Evolutionary conservation across 2,329 filamentous ascomycete species (phyloP).

Genomic region (Myriosclerotinia scirpicola): DNA sequence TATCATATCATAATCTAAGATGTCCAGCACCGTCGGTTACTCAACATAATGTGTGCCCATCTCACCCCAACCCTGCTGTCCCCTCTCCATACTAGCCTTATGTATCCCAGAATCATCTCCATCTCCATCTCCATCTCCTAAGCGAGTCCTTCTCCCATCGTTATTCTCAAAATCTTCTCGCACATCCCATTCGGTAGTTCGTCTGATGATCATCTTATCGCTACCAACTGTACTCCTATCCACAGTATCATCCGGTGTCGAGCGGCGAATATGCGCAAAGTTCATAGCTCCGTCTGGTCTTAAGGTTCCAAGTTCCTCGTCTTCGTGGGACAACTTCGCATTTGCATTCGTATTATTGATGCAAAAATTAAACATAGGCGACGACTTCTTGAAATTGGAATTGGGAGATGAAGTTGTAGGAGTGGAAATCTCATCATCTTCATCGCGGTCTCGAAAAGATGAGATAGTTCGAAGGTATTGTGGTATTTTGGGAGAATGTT

Average conservation of each 20-base stretch:
- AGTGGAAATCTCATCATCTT: constrained; percentile 5
- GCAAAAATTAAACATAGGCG: constrained; percentile 17
- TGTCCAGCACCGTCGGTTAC: background rate
- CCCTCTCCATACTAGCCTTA: background rate
- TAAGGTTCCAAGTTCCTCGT: constrained; percentile 21
- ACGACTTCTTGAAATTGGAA: constrained; percentile 6
- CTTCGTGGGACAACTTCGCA: constrained; percentile 8
- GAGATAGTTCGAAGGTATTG: constrained; percentile 11
- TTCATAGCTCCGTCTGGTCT: constrained; percentile 27
- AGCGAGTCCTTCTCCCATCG: background rate
- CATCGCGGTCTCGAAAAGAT: constrained; percentile 13
- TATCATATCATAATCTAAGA: background rate
- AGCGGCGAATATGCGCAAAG: constrained; percentile 23
- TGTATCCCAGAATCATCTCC: constrained; percentile 11
- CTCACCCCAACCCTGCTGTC: background rate
- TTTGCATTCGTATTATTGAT: constrained; percentile 10
- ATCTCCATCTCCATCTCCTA: constrained; percentile 5
- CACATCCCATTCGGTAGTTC: constrained; percentile 29
- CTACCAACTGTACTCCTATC: constrained; percentile 27
- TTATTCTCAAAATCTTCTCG: constrained; percentile 21
- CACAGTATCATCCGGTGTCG: constrained; percentile 25
- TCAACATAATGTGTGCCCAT: constrained; percentile 10
- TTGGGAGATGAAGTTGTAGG: background rate
- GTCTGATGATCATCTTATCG: constrained; percentile 30
- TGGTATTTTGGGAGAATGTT: constrained; percentile 11